Evolutionary conservation across 441 rosid species (phyloP), one percentile per base, ranked within the genome.

Genomic region (Macaranga tanarius): DNA sequence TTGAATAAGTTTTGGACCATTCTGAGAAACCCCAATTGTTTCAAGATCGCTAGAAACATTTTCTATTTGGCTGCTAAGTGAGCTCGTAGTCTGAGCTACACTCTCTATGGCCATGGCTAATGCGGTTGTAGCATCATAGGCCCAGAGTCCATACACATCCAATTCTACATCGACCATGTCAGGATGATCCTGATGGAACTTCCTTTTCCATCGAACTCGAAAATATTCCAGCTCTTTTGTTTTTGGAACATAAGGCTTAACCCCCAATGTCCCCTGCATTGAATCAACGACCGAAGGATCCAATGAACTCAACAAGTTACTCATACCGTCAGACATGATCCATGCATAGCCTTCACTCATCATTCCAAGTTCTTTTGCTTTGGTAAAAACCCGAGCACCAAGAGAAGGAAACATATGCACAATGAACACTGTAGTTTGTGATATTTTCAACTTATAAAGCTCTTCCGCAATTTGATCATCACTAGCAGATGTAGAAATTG

Each of bases 381-480:
- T 28, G 1, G 31, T 28, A 3, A 28, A 28, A 28, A 28, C 1
- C 31, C 31, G 31, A 28, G 31, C 62, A 11, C 89, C 87, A 23
- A 85, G 82, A 47, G 48, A 0, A 0, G 55, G 19, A 12, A 81
- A 15, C 16, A 84, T 81, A 69, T 92, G 95, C 25, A 92, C 82
- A 2, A 87, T 62, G 59, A 92, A 90, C 0, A 90, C 91, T 72
- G 88, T 80, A 0, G 93, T 83, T 17, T 81, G 90, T 90, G 83
- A 82, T 4, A 65, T 76, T 87, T 77, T 81, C 73, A 90, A 63
- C 67, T 83, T 87, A 40, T 82, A 79, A 28, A 92, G 88, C 82
- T 90, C 90, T 38, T 55, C 10, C 0, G 42, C 34, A 34, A 90
- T 86, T 72, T 86, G 81, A 61, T 71, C 74, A 28, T 87, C 81